Conservation (phyloP, 2,329 filamentous ascomycete species). For the Trichoderma cornu-damae region DNA sequence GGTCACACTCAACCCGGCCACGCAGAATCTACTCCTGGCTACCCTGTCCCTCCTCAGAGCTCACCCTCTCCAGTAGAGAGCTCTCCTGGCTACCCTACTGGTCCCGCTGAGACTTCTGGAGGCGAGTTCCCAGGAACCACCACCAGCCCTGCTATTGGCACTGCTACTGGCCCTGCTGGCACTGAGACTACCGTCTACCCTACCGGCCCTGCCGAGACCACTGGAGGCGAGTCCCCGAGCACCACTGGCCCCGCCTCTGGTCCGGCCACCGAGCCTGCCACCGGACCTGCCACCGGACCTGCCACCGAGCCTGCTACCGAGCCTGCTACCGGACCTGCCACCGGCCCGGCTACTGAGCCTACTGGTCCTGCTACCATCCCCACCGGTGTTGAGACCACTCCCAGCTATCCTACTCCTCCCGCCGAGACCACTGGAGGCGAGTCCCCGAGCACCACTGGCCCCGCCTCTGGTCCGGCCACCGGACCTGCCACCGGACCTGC, state of each 20-base stretch:
- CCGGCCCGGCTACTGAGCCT: not conserved
- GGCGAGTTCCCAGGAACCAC: not conserved
- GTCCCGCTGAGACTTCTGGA: slow-evolving; percentile 4
- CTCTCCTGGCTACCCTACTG: not conserved
- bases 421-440: slow-evolving; percentile 30
- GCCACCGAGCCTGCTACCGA: not conserved
- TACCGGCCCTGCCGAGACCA: slow-evolving; percentile 10
- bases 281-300: not conserved
- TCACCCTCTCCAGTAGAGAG: not conserved
- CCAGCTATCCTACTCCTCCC: not conserved
- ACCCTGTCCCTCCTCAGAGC: not conserved
- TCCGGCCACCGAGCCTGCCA: not conserved
- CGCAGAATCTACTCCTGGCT: slow-evolving; percentile 6
- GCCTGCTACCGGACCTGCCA: not conserved
- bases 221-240: not conserved
- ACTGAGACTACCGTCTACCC: slow-evolving; percentile 21
- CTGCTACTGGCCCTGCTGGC: slow-evolving; percentile 3
- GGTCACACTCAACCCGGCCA: slow-evolving; percentile 15
- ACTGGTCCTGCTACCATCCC: not conserved
- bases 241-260: not conserved
- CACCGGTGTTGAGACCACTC: not conserved
- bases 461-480: slow-evolving; percentile 29
- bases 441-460: not conserved
- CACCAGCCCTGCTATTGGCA: not conserved
- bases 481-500: slow-evolving; percentile 30